Evolutionary conservation across 352 stramenopile species (phyloP), one percentile per base, ranked within the genome.

Genomic region (Pythium monospermum): DNA sequence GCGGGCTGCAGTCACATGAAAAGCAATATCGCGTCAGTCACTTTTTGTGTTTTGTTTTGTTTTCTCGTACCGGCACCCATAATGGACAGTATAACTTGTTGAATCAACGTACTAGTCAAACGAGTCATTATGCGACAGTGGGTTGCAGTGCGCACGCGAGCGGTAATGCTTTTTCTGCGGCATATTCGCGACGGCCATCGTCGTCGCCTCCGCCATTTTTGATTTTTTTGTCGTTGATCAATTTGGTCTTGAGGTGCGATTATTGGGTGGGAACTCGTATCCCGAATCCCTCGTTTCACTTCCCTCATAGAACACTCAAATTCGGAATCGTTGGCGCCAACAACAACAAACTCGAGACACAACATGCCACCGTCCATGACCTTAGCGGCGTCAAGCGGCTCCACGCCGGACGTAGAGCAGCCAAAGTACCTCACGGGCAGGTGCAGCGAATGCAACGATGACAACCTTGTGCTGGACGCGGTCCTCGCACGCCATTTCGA

Each of bases 111-210:
- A 92, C 82, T 98, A 98, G 45, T 95, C 73, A 55, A 98, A 98
- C 40, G 79, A 84, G 71, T 99, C 92, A 73, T 98, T 98, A 71
- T 98, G 91, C 19, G 87, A 97, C 27, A 99, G 72, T 27, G 96
- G 96, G 70, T 99, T 99, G 73, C 91, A 98, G 68, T 99, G 96
- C 18, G 96, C 96, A 28, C 96, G 84, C 67, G 85, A 94, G 35
- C 96, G 87, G 69, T 97, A 99, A 66, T 96, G 98, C 68, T 97
- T 97, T 72, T 99, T 99, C 75, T 98, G 83, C 48, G 60, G 45
- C 51, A 64, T 69, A 42, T 59, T 61, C 42, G 49, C 38, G 35
- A 54, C 65, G 10, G 58, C 16, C 46, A 40, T 35, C 27, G 67
- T 61, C 32, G 51, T 66, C 65, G 64, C n/a, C n/a, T n/a, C n/a